Conservation (phyloP, 2,329 filamentous ascomycete genomes). For the Ceratocystis destructans region DNA sequence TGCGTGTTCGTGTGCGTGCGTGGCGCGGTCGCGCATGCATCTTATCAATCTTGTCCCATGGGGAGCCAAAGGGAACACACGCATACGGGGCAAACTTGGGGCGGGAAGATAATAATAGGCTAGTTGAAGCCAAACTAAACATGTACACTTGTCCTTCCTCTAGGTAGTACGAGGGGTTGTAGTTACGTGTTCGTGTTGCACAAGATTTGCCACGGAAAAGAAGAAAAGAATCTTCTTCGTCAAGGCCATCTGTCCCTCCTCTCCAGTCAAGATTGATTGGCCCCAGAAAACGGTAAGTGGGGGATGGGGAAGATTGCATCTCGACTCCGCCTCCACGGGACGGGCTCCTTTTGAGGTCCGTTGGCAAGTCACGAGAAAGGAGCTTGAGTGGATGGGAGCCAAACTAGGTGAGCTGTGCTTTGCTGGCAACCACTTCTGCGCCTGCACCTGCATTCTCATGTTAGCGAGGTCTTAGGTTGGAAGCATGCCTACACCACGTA, state of each 20-base stretch:
- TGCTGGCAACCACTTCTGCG: not conserved
- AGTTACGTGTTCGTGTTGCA: not conserved
- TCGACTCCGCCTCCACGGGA: not conserved
- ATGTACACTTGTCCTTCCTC: not conserved
- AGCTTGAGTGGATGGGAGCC: not conserved
- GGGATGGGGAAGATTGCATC: not conserved
- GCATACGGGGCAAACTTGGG: not conserved
- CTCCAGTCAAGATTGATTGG: not conserved
- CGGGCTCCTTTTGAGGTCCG: no score
- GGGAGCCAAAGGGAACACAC: not conserved
- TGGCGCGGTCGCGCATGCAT: not conserved
- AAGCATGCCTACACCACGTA: not conserved
- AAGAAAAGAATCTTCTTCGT: not conserved
- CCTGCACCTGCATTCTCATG: not conserved
- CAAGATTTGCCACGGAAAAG: not conserved
- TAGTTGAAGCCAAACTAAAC: not conserved
- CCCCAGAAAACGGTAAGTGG: not conserved
- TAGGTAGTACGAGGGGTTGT: not conserved
- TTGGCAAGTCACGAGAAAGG: not conserved
- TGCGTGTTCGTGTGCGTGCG: not conserved
- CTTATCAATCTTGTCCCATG: not conserved
- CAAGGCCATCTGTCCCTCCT: not conserved
- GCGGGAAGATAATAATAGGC: not conserved
- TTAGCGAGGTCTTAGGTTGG: not conserved
- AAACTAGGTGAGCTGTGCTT: not conserved